phyloP scores from a whole-genome alignment of 2,329 filamentous ascomycete genomes.

The Aspergillus hortae region DNA sequence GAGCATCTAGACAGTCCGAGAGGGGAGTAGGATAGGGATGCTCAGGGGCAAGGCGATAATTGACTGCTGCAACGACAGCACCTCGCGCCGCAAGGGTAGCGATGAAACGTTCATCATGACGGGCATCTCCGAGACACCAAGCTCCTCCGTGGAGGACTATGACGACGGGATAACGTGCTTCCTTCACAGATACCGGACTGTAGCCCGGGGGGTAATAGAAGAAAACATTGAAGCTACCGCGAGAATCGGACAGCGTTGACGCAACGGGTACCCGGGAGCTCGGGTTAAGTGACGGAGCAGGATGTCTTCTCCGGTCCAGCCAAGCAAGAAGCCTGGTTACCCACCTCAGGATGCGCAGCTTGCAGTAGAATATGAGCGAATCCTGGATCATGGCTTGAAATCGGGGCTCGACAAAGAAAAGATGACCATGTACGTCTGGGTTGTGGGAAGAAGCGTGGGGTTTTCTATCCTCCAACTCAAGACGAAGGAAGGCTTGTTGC shows the following conservation, averaged over 20 bases:
- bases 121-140: not conserved
- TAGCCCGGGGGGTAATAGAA: not conserved
- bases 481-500: not conserved
- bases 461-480: not conserved
- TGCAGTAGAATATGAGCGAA: not conserved
- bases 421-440: not conserved
- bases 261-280: not conserved
- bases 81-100: not conserved
- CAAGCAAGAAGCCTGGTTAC: not conserved
- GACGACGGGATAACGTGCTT: not conserved
- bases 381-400: not conserved
- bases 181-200: not conserved
- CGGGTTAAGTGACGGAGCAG: not conserved
- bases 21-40: not conserved
- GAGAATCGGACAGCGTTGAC: not conserved
- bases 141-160: not conserved
- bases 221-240: not conserved
- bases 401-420: not conserved
- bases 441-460: not conserved
- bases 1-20: not conserved
- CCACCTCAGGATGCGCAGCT: not conserved
- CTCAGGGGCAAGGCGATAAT: not conserved
- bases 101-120: constrained; percentile 1
- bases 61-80: not conserved
- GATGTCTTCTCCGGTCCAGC: not conserved